These are phyloP conservation scores for Pyrenula aspistea DNA, from an alignment of 495 filamentous ascomycete genomes.

Conservation along the genomic window DNA sequence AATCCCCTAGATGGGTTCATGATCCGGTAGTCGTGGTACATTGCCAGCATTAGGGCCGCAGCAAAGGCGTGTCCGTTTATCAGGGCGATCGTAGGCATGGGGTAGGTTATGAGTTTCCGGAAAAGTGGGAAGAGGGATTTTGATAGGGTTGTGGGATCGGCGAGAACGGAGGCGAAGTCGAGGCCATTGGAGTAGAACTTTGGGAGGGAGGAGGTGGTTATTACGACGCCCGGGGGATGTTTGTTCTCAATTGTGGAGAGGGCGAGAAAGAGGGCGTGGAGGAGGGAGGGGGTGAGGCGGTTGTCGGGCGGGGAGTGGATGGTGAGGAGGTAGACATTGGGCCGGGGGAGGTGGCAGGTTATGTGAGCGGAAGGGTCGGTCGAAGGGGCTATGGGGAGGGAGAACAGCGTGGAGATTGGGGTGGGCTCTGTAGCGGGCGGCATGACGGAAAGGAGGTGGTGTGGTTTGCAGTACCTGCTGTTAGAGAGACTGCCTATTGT, in stretches of 20 bases:
- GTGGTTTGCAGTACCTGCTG: no score
- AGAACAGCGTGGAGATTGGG: neutral
- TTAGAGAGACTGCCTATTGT: no score
- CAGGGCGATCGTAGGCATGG: conserved; percentile 72
- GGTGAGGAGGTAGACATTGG: conserved; percentile 56
- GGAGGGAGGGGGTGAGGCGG: conserved; percentile 55
- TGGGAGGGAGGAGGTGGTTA: conserved; percentile 59
- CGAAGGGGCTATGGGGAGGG: neutral
- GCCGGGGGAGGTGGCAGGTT: neutral
- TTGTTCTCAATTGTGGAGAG: conserved; percentile 61
- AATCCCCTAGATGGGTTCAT: conserved; percentile 57
- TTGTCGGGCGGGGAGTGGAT: conserved; percentile 63
- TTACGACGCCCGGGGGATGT: conserved; percentile 53
- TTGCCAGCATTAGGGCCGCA: conserved; percentile 65
- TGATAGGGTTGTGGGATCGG: conserved; percentile 39
- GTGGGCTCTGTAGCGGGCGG: neutral
- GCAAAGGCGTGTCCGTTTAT: conserved; percentile 77
- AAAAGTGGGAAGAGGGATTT: conserved; percentile 47
- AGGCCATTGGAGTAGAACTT: conserved; percentile 81
- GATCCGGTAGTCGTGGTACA: conserved; percentile 75
- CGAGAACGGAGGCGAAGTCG: conserved; percentile 45
- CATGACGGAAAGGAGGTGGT: neutral
- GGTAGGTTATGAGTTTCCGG: conserved; percentile 53
- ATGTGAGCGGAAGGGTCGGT: neutral
- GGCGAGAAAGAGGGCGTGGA: conserved; percentile 50